Conservation (phyloP, 371 early-diverging fungal genomes). For the Syncephalastrum contaminatum region DNA sequence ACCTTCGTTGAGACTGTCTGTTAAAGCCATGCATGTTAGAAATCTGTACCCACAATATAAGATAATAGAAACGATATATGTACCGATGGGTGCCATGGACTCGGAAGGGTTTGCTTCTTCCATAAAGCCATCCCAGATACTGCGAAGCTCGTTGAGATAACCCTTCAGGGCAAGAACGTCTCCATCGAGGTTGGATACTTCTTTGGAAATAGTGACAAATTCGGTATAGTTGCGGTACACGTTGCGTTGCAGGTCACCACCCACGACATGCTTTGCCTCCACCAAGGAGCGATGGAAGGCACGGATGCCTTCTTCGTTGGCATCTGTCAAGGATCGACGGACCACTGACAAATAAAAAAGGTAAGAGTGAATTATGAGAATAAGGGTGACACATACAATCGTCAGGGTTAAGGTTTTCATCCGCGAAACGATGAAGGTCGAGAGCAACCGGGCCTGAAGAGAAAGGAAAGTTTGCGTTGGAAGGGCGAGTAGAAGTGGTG, state of each 20-base stretch:
- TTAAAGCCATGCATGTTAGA: not conserved
- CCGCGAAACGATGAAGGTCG: conserved; percentile 49
- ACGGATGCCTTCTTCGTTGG: conserved; percentile 66
- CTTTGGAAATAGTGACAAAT: conserved; percentile 93
- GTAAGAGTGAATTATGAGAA: not conserved
- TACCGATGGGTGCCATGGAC: conserved; percentile 9
- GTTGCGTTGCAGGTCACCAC: conserved; percentile 83
- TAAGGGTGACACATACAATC: conserved; percentile 28
- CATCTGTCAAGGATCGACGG: conserved; percentile 47
- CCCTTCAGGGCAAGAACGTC: conserved; percentile 72
- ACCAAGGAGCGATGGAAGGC: conserved; percentile 58
- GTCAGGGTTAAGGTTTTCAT: conserved; percentile 43
- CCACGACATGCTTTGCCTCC: conserved; percentile 77
- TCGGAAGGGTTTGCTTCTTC: conserved; percentile 44
- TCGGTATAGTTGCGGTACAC: conserved; percentile 93
- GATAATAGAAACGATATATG: not conserved
- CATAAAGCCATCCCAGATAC: conserved; percentile 60
- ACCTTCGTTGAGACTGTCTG: conserved; percentile 15
- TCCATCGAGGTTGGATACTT: conserved; percentile 79
- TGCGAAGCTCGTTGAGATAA: conserved; percentile 66
- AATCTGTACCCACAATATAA: not conserved
- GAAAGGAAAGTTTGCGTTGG: conserved; percentile 18
- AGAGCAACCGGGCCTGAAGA: conserved; percentile 30
- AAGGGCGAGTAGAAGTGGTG: not conserved
- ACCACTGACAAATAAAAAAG: conserved; percentile 36